Percentiles rank a stretch among this genome's conserved stretches.
Conservation (phyloP, 2,329 filamentous ascomycete genomes). For the Ophiostoma ulmi region DNA sequence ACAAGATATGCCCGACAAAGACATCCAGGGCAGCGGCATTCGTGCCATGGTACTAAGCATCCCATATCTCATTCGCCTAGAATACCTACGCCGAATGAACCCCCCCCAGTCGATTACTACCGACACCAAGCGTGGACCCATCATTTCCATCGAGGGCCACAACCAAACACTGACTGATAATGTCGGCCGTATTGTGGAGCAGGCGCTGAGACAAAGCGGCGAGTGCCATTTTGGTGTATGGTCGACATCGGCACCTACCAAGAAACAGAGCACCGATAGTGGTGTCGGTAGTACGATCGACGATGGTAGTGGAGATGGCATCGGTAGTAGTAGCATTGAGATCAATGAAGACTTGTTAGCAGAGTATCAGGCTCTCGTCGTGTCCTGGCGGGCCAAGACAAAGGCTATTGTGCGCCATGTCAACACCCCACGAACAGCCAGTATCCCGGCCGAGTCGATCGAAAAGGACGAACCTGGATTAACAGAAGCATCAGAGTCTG, state of each 20-base stretch:
- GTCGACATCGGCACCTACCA: conserved; percentile 4
- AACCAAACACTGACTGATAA: conserved; percentile 47
- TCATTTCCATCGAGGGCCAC: conserved; percentile 79
- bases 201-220: conserved; percentile 49
- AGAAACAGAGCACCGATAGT: conserved; percentile 16
- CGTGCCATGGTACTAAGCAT: conserved; percentile 72
- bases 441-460: neutral
- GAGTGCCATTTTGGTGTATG: conserved; percentile 24
- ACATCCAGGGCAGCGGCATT: conserved; percentile 43
- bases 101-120: conserved; percentile 48
- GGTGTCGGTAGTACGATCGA: conserved; percentile 13
- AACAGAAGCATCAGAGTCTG: neutral
- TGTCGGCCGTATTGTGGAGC: conserved; percentile 60
- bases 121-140: conserved; percentile 58
- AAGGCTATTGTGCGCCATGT: conserved; percentile 59
- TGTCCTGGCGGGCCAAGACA: conserved; percentile 70
- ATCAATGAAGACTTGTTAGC: conserved; percentile 39
- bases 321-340: conserved; percentile 25
- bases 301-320: neutral
- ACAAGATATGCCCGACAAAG: conserved; percentile 20
- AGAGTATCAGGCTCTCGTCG: conserved; percentile 63
- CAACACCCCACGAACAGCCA: conserved; percentile 29
- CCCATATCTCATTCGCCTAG: conserved; percentile 68
- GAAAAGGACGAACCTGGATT: neutral
- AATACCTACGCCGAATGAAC: conserved; percentile 68